These are phyloP conservation scores for Fusarium virguliforme DNA, from an alignment of 2,329 filamentous ascomycete species.

Conservation along the genomic window DNA sequence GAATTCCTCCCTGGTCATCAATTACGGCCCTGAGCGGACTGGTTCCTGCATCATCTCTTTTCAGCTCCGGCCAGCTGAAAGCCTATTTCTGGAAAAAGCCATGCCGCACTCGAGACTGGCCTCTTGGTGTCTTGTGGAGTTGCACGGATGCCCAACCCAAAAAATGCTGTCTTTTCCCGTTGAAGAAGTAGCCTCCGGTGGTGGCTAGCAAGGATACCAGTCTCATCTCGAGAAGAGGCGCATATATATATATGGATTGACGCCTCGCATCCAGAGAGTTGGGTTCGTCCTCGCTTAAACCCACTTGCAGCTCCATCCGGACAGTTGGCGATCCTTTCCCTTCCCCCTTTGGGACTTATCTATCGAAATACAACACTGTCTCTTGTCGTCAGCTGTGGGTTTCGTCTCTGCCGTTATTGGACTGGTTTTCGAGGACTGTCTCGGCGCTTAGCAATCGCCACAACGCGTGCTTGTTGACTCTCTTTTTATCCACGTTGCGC, in stretches of 20 bases:
- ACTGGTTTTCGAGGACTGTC: conserved; percentile 12
- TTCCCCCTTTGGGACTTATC: background rate
- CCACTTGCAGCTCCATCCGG: conserved; percentile 2
- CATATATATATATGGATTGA: conserved; percentile 1
- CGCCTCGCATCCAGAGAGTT: background rate
- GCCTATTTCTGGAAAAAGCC: conserved; percentile 12
- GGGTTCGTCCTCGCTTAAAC: background rate
- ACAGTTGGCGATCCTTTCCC: background rate
- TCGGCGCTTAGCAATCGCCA: conserved; percentile 1
- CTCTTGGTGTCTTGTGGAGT: conserved; percentile 10
- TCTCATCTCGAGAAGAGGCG: background rate
- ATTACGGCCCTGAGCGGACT: background rate
- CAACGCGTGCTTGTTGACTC: conserved; percentile 2
- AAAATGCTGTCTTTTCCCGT: conserved; percentile 7
- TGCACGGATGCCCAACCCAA: background rate
- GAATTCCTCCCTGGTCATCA: background rate
- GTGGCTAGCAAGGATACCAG: conserved; percentile 4
- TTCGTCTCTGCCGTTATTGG: background rate
- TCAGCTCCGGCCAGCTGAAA: conserved; percentile 18
- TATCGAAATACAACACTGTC: background rate
- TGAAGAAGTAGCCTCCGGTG: conserved; percentile 13
- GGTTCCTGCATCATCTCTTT: conserved; percentile 13
- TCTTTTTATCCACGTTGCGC: conserved; percentile 8
- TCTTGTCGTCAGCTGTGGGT: background rate
- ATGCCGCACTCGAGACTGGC: background rate